Conservation (phyloP, 1,284 basidiomycete species). For the Rhodofomes roseus region DNA sequence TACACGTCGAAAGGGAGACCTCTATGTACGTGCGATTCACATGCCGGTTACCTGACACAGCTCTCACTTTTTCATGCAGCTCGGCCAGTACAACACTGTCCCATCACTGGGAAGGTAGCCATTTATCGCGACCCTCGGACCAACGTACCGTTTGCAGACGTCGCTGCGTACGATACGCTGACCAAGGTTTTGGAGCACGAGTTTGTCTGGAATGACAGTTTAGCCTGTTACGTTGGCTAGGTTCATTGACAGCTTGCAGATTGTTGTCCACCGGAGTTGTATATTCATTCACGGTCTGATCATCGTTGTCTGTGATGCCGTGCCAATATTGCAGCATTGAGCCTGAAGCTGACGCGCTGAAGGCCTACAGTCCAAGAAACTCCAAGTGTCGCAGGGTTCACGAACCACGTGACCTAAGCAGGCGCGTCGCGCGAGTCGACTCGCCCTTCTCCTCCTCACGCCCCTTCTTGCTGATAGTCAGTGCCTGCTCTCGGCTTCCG, state of each 20-base stretch:
- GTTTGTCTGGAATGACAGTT: slow-evolving; percentile 57
- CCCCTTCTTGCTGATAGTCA: too few species aligned
- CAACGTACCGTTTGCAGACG: slow-evolving; percentile 72
- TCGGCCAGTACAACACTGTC: slow-evolving; percentile 57
- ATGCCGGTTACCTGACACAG: slow-evolving; percentile 3
- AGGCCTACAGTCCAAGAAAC: too few species aligned
- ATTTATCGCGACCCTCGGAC: slow-evolving; percentile 75
- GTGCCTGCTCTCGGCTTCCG: neutral
- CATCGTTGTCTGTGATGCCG: neutral
- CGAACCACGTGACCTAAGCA: neutral
- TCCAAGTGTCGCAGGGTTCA: too few species aligned
- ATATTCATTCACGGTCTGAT: neutral
- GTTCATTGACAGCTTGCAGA: too few species aligned
- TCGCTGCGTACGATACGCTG: slow-evolving; percentile 60
- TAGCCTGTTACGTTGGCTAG: slow-evolving; percentile 48
- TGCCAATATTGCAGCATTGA: too few species aligned
- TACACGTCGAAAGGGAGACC: slow-evolving; percentile 60
- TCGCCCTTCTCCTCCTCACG: too few species aligned
- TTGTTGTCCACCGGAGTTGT: too few species aligned
- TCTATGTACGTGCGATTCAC: slow-evolving; percentile 39
- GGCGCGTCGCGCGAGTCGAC: neutral
- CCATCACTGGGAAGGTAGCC: slow-evolving; percentile 60
- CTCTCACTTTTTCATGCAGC: slow-evolving; percentile 33
- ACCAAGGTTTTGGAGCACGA: slow-evolving; percentile 57
- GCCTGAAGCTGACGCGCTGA: too few species aligned